phyloP scores from a whole-genome alignment of 2,329 filamentous ascomycete genomes.

The Monascus ruber region DNA sequence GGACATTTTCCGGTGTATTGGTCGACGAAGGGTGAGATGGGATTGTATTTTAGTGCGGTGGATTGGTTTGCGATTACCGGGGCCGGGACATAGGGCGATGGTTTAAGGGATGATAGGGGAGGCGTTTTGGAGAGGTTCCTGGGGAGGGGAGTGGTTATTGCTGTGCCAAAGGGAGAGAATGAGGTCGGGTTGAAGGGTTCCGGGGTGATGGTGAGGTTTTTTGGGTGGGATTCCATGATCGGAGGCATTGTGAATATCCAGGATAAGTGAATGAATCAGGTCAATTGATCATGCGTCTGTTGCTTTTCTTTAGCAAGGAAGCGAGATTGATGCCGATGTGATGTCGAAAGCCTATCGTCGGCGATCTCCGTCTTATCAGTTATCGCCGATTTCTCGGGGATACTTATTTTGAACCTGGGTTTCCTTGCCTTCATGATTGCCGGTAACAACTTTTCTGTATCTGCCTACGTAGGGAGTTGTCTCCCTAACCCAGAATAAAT shows the following conservation, averaged over 20 bases:
- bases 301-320: too few species aligned
- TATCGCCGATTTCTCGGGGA: too few species aligned
- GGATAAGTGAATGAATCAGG: too few species aligned
- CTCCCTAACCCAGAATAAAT: too few species aligned
- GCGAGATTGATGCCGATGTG: too few species aligned
- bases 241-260: neutral
- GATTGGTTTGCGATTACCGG: slow-evolving; percentile 69
- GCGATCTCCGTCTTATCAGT: too few species aligned
- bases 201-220: slow-evolving; percentile 37
- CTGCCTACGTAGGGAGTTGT: too few species aligned
- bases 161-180: slow-evolving; percentile 74
- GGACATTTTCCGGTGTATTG: slow-evolving; percentile 51
- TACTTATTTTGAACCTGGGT: too few species aligned
- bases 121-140: slow-evolving; percentile 38
- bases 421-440: too few species aligned
- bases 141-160: slow-evolving; percentile 60
- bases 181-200: slow-evolving; percentile 54
- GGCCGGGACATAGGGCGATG: slow-evolving; percentile 32
- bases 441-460: too few species aligned
- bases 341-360: too few species aligned
- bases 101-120: slow-evolving; percentile 33
- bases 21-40: slow-evolving; percentile 63
- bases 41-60: slow-evolving; percentile 73
- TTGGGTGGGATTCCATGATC: neutral
- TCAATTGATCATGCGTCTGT: too few species aligned